Conservation (phyloP, 768 basidiomycete genomes). For the Crepidotus variabilis region DNA sequence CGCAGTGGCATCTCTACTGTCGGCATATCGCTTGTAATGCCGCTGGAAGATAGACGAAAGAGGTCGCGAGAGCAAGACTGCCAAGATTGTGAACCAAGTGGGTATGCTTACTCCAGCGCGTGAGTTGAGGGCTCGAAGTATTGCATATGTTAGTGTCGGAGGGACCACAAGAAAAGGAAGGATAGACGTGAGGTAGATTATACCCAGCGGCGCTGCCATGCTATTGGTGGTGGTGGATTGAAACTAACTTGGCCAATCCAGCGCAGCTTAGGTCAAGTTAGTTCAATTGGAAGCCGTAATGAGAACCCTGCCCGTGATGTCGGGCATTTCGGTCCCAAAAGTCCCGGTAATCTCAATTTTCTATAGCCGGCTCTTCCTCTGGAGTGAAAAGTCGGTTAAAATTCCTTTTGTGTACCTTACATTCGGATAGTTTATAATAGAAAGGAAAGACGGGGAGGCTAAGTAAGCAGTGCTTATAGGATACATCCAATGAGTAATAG, state of each 20-base stretch:
- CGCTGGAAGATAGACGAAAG: background rate
- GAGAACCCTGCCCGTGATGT: too few species aligned
- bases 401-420: too few species aligned
- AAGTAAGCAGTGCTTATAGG: background rate
- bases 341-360: too few species aligned
- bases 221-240: too few species aligned
- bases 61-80: background rate
- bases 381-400: too few species aligned
- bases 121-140: background rate
- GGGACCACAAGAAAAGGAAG: slow-evolving; percentile 10
- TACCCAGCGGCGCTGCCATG: slow-evolving; percentile 11
- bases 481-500: background rate
- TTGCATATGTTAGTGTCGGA: background rate
- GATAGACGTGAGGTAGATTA: slow-evolving; percentile 6
- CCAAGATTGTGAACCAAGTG: slow-evolving; percentile 1
- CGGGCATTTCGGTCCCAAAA: too few species aligned
- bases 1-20: background rate
- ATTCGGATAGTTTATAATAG: too few species aligned
- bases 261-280: too few species aligned
- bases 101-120: background rate
- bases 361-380: too few species aligned
- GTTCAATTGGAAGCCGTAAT: too few species aligned
- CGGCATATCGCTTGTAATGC: background rate
- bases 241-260: too few species aligned
- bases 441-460: too few species aligned